Evolutionary conservation across 2,329 filamentous ascomycete genomes (phyloP).

Genomic region (Colletotrichum incanum): DNA sequence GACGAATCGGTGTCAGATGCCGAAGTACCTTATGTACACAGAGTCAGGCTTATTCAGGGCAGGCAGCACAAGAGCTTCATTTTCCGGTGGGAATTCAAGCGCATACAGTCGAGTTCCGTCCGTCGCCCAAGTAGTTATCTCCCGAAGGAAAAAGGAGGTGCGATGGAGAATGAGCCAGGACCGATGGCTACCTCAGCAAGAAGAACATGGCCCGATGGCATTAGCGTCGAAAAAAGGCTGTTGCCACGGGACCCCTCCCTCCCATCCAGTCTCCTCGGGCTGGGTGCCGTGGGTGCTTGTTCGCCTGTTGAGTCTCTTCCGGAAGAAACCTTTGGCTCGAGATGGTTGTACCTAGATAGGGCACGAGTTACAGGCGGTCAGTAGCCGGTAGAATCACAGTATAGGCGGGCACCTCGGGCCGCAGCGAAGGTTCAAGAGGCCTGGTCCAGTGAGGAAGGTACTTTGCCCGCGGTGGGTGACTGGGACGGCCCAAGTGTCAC

Average conservation of each 20-base stretch:
- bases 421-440: background rate
- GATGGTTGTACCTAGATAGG: background rate
- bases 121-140: background rate
- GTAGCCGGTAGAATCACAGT: background rate
- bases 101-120: background rate
- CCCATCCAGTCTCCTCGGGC: background rate
- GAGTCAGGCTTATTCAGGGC: background rate
- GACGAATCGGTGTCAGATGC: background rate
- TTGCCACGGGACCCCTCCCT: constrained; percentile 1
- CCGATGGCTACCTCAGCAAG: background rate
- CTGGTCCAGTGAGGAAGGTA: background rate
- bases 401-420: background rate
- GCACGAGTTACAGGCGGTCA: constrained; percentile 11
- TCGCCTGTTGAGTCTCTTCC: background rate
- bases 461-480: constrained; percentile 2
- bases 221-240: constrained; percentile 26
- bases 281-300: background rate
- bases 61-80: background rate
- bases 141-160: background rate
- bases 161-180: background rate
- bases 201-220: constrained; percentile 14
- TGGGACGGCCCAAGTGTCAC: constrained; percentile 10
- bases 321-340: background rate
- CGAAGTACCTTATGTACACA: background rate
- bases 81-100: background rate